Evolutionary conservation across 176 grass and related monocot species (phyloP).

Genomic region (Eleusine indica): DNA sequence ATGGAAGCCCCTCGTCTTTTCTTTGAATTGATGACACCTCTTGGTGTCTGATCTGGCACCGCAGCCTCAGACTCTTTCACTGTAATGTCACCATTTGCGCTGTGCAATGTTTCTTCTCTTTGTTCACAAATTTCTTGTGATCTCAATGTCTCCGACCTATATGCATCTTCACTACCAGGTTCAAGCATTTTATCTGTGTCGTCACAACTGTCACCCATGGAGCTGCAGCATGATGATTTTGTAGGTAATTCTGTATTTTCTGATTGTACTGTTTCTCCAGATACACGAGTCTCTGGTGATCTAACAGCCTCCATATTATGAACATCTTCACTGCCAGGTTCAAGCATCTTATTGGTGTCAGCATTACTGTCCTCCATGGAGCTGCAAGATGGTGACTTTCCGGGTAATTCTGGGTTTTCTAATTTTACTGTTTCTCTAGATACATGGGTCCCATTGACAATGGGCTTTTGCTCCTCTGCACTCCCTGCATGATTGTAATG

Average conservation of each 20-base stretch:
- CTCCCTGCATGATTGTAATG: constrained; percentile 36
- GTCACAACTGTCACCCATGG: constrained; percentile 16
- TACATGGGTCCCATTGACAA: constrained; percentile 25
- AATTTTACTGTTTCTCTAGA: constrained; percentile 31
- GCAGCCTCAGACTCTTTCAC: constrained; percentile 27
- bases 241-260: constrained; percentile 35
- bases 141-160: constrained; percentile 17
- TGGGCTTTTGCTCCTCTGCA: constrained; percentile 29
- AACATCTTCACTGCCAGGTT: constrained; percentile 7
- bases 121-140: constrained; percentile 7
- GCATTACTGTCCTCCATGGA: constrained; percentile 32
- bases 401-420: constrained; percentile 37
- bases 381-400: constrained; percentile 31
- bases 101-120: constrained; percentile 31
- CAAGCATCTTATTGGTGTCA: constrained; percentile 6
- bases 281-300: constrained; percentile 8
- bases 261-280: constrained; percentile 34
- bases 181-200: background rate
- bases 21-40: constrained; percentile 18
- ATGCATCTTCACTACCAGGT: constrained; percentile 8
- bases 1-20: constrained; percentile 62
- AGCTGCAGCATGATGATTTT: constrained; percentile 37
- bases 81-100: constrained; percentile 31
- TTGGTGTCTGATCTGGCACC: constrained; percentile 38
- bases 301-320: constrained; percentile 28